Conservation (phyloP, 2,329 filamentous ascomycete species). For the Sporothrix luriei region DNA sequence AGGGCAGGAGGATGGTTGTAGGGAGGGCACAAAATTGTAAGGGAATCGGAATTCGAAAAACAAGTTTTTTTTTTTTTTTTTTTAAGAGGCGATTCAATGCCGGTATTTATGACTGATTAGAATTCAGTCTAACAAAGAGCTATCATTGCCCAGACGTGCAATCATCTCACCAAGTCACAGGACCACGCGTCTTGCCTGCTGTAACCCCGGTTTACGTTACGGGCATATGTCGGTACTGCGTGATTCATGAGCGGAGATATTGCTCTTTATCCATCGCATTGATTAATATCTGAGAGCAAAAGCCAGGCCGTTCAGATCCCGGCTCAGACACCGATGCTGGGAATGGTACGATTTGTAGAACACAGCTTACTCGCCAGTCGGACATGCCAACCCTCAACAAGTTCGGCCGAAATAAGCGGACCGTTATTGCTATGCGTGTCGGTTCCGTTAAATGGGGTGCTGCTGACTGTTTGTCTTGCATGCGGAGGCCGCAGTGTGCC, state of each 20-base stretch:
- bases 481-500: background rate
- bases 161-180: background rate
- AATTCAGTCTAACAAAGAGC: too few species aligned
- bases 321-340: conserved; percentile 12
- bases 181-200: conserved; percentile 4
- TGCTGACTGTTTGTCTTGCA: conserved; percentile 10
- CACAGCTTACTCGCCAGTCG: background rate
- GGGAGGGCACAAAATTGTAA: too few species aligned
- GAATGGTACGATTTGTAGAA: background rate
- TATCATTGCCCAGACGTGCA: background rate
- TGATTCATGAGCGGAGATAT: too few species aligned
- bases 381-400: background rate
- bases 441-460: background rate
- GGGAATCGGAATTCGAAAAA: too few species aligned
- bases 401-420: background rate
- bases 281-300: background rate
- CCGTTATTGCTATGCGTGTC: background rate
- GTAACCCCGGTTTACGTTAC: background rate
- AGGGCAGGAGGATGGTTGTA: too few species aligned
- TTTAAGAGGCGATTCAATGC: too few species aligned
- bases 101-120: too few species aligned
- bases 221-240: too few species aligned
- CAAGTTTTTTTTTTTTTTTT: background rate
- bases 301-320: conserved; percentile 10
- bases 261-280: too few species aligned